These are phyloP conservation scores for Termitomyces eurrhizus DNA, from an alignment of 768 basidiomycete genomes.

Conservation along the genomic window DNA sequence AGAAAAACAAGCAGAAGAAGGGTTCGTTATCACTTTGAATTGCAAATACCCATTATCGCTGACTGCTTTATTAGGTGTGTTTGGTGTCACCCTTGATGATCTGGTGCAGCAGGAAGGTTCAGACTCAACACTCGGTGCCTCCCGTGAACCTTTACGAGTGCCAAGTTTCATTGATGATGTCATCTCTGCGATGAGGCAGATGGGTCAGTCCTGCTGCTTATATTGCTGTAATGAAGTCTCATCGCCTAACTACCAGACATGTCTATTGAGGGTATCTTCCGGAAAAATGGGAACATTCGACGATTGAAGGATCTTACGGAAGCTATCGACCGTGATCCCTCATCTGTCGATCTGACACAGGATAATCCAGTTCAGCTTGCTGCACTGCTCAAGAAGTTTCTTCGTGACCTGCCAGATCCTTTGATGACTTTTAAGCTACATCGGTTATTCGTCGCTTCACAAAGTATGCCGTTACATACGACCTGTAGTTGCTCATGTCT, in stretches of 20 bases:
- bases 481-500: neutral
- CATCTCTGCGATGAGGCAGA: constrained; percentile 96
- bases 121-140: constrained; percentile 92
- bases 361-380: constrained; percentile 98
- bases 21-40: constrained; percentile 35
- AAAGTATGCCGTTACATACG: constrained; percentile 54
- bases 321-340: constrained; percentile 90
- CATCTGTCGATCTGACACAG: constrained; percentile 85
- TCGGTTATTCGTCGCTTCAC: constrained; percentile 80
- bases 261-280: constrained; percentile 98
- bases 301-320: constrained; percentile 89
- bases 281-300: constrained; percentile 96
- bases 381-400: constrained; percentile 94
- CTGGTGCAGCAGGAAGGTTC: constrained; percentile 92
- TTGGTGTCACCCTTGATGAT: constrained; percentile 88
- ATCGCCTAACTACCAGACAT: constrained; percentile 61
- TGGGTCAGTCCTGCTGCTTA: constrained; percentile 64
- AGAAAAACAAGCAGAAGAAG: constrained; percentile 90
- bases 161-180: constrained; percentile 99
- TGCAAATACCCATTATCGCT: neutral
- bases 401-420: constrained; percentile 94
- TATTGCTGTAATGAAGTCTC: neutral
- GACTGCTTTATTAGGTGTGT: constrained; percentile 62
- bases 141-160: constrained; percentile 77
- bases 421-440: constrained; percentile 94